Evolutionary conservation across 208 protist genomes (phyloP).

Genomic region (Leishmania turanica): DNA sequence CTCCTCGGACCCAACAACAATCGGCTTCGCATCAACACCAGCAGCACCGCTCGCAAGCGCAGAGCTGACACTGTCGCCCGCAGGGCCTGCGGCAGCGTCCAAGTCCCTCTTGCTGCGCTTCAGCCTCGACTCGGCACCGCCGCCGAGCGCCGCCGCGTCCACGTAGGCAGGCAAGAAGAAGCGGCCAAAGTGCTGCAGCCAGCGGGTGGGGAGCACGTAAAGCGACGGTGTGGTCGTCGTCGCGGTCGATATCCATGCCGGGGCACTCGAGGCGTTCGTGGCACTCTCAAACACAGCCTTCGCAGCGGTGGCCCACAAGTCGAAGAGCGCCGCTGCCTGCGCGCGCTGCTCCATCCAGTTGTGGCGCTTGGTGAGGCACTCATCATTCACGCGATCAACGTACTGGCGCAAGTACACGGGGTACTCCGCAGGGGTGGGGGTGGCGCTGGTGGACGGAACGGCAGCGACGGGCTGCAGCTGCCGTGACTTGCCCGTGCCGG

Average conservation of each 20-base stretch:
- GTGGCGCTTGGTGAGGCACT: constrained; percentile 20
- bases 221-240: constrained; percentile 4
- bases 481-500: not conserved
- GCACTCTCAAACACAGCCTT: constrained; percentile 32
- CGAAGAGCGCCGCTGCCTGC: constrained; percentile 20
- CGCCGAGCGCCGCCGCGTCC: constrained; percentile 34
- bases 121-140: constrained; percentile 31
- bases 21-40: too few species aligned
- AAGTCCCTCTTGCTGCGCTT: constrained; percentile 35
- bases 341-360: constrained; percentile 28
- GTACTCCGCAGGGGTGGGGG: constrained; percentile 40
- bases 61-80: not conserved
- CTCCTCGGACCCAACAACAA: not conserved
- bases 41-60: not conserved
- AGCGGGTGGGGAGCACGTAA: constrained; percentile 65
- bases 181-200: constrained; percentile 65
- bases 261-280: constrained; percentile 1
- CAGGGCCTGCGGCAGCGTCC: not conserved
- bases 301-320: constrained; percentile 37
- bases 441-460: constrained; percentile 1
- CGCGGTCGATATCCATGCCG: constrained; percentile 7
- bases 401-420: constrained; percentile 44
- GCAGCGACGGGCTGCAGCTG: not conserved
- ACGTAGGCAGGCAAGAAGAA: constrained; percentile 60
- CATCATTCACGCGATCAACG: constrained; percentile 43